A percentile compares a stretch with the other conserved stretches of the same genome.
Evolutionary conservation across 2,329 filamentous ascomycete species (phyloP).

Genomic region (Arthrobotrys entomopaga): DNA sequence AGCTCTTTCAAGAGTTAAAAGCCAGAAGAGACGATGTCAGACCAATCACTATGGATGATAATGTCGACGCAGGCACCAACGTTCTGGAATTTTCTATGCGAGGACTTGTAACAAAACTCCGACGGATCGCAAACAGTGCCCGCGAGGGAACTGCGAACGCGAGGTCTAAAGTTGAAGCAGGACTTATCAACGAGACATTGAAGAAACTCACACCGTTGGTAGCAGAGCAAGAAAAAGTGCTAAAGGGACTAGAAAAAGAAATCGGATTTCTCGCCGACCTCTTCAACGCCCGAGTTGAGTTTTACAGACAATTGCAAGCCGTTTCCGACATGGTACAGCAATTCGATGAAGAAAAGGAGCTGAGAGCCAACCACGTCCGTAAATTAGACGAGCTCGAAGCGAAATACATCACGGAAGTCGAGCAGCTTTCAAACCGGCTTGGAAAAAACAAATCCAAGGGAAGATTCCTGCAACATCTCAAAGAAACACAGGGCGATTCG

Average conservation of each 20-base stretch:
- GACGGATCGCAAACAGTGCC: constrained; percentile 68
- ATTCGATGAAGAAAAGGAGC: constrained; percentile 68
- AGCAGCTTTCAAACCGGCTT: constrained; percentile 19
- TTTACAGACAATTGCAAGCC: constrained; percentile 87
- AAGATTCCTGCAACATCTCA: constrained; percentile 72
- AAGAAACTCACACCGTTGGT: constrained; percentile 68
- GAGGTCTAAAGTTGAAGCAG: constrained; percentile 52
- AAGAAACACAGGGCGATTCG: constrained; percentile 71
- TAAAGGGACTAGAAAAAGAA: constrained; percentile 62
- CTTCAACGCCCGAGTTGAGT: constrained; percentile 88
- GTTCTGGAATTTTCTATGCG: constrained; percentile 64
- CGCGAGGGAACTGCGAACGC: constrained; percentile 50
- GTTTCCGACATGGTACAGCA: constrained; percentile 88
- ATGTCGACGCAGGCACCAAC: constrained; percentile 23
- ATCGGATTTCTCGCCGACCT: constrained; percentile 63
- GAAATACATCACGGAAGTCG: constrained; percentile 30
- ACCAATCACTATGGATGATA: constrained; percentile 59
- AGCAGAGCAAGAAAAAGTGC: constrained; percentile 67
- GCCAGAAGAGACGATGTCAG: constrained; percentile 64
- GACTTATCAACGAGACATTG: constrained; percentile 73
- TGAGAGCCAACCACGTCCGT: constrained; percentile 70
- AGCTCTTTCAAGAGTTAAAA: constrained; percentile 68
- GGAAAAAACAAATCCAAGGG: constrained; percentile 69
- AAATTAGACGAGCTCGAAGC: constrained; percentile 63
- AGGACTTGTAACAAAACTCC: constrained; percentile 70